phyloP scores from a whole-genome alignment of 805 yeast species.

The Maudiozyma saulgeensis region DNA sequence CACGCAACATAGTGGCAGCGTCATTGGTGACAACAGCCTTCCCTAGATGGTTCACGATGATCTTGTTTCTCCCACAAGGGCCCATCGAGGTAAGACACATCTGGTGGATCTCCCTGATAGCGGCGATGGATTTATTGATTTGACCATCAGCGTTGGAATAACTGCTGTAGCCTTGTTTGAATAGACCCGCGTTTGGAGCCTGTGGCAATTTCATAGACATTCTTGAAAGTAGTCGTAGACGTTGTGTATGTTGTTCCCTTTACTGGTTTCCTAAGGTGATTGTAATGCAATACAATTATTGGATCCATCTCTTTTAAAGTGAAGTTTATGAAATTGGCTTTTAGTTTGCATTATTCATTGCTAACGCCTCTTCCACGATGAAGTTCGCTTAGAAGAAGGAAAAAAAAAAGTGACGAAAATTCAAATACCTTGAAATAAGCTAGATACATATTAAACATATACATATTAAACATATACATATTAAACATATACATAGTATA shows the following conservation, averaged over 20 bases:
- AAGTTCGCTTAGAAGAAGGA: no score
- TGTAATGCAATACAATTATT: neutral
- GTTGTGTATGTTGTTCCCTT: neutral
- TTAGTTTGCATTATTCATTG: no score
- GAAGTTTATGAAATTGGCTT: no score
- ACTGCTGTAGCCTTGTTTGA: constrained; percentile 89
- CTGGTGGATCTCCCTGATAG: constrained; percentile 84
- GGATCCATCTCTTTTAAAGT: no score
- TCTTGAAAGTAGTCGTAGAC: neutral
- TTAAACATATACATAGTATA: no score
- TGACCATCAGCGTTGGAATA: constrained; percentile 91
- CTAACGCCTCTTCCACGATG: no score
- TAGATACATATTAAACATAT: no score
- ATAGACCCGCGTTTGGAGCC: constrained; percentile 87
- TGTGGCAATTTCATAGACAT: constrained; percentile 90
- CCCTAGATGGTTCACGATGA: constrained; percentile 80
- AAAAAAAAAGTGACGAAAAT: no score
- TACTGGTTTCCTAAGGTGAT: neutral
- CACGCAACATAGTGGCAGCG: constrained; percentile 95
- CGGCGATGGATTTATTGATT: constrained; percentile 81
- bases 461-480: no score
- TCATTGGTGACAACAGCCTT: constrained; percentile 87
- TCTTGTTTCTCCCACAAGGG: constrained; percentile 94
- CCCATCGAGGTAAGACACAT: constrained; percentile 94
- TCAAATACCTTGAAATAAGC: no score